Conservation (phyloP, 1,284 basidiomycete species). For the Moniliophthora roreri region DNA sequence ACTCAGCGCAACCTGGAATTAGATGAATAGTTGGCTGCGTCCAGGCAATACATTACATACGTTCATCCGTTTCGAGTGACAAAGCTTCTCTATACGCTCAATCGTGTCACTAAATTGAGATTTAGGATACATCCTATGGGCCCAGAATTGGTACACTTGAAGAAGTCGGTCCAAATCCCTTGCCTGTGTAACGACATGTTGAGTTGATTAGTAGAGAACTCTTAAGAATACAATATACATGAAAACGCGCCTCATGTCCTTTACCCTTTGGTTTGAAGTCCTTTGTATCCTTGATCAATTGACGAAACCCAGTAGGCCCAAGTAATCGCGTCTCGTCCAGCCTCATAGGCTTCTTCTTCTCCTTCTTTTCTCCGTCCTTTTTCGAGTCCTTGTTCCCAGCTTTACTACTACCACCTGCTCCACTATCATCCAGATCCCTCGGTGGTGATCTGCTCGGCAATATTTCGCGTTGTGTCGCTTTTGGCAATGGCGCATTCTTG, state of each 20-base stretch:
- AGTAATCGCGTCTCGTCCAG: conserved; percentile 76
- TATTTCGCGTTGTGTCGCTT: conserved; percentile 38
- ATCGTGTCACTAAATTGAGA: conserved; percentile 84
- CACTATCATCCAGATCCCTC: conserved; percentile 28
- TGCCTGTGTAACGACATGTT: conserved; percentile 41
- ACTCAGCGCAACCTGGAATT: conserved; percentile 59
- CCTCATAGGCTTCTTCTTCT: conserved; percentile 53
- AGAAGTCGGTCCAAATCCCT: conserved; percentile 78
- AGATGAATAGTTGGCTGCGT: conserved; percentile 1
- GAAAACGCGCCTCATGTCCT: conserved; percentile 79
- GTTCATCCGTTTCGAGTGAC: conserved; percentile 80
- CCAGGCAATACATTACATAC: conserved; percentile 39
- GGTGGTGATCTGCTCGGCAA: conserved; percentile 49
- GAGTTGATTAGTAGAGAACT: background rate
- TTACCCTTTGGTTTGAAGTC: conserved; percentile 81
- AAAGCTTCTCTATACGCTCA: conserved; percentile 79
- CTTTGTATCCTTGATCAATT: conserved; percentile 71
- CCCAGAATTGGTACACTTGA: conserved; percentile 88
- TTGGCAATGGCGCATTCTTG: conserved; percentile 28
- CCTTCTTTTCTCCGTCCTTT: conserved; percentile 38
- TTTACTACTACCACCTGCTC: conserved; percentile 14
- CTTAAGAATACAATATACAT: background rate
- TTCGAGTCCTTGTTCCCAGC: conserved; percentile 24
- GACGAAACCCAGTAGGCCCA: conserved; percentile 73
- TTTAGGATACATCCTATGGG: conserved; percentile 87